A percentile compares a stretch with the other conserved stretches of the same genome.
Evolutionary conservation across 1,284 basidiomycete genomes (phyloP).

Genomic region (Fomitopsis palustris): DNA sequence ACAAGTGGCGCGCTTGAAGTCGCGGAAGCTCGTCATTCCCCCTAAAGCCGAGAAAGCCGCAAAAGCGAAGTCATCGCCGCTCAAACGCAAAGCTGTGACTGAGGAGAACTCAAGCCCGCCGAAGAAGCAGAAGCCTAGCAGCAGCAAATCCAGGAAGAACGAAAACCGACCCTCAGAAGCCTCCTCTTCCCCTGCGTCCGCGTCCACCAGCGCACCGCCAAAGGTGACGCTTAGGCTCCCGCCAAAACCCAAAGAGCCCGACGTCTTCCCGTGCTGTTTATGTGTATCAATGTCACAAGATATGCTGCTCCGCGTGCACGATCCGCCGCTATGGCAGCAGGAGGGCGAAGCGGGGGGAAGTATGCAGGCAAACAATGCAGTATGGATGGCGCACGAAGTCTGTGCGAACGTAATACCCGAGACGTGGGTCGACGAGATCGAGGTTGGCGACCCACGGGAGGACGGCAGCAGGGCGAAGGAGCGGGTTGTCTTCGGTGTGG

Average conservation of each 20-base stretch:
- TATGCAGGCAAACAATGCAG: slow-evolving; percentile 31
- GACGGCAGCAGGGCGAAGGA: slow-evolving; percentile 40
- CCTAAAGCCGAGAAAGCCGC: slow-evolving; percentile 9
- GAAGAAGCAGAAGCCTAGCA: slow-evolving; percentile 32
- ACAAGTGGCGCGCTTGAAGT: slow-evolving; percentile 13
- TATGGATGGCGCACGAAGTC: slow-evolving; percentile 70
- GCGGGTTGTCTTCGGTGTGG: slow-evolving; percentile 74
- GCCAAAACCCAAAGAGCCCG: slow-evolving; percentile 53
- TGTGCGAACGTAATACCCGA: slow-evolving; percentile 83
- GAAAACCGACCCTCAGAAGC: slow-evolving; percentile 15
- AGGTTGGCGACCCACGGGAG: slow-evolving; percentile 28
- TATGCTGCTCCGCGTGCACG: slow-evolving; percentile 67
- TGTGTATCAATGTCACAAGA: slow-evolving; percentile 61
- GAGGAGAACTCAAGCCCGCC: slow-evolving; percentile 14
- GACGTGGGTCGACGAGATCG: slow-evolving; percentile 77
- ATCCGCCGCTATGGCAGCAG: slow-evolving; percentile 54
- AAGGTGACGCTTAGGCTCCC: slow-evolving; percentile 60
- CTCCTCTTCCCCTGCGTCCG: slow-evolving; percentile 13
- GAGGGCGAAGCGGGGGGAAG: slow-evolving; percentile 38
- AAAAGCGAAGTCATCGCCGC: slow-evolving; percentile 15
- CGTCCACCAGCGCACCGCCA: slow-evolving; percentile 27
- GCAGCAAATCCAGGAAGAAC: slow-evolving; percentile 16
- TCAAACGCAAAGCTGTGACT: slow-evolving; percentile 39
- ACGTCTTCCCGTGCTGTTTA: slow-evolving; percentile 75
- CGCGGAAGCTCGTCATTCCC: slow-evolving; percentile 3